Evolutionary conservation across 140 eudicot species (phyloP).

Genomic region (Ambrosia hybrid): DNA sequence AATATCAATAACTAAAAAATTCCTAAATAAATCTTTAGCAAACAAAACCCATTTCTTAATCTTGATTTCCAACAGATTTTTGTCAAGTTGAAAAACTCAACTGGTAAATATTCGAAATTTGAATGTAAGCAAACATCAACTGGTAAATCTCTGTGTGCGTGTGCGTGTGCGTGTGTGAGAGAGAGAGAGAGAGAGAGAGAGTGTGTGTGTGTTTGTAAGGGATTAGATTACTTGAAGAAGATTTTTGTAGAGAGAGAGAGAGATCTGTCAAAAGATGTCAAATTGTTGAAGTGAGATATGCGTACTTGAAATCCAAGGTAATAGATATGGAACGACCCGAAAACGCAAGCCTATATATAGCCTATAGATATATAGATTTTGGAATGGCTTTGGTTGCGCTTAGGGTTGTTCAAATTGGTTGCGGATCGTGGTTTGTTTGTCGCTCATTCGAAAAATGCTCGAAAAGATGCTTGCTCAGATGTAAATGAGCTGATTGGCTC

Average conservation of each 20-base stretch:
- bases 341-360: slow-evolving; percentile 16
- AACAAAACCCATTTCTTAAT: background rate
- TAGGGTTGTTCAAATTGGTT: no score
- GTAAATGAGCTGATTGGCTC: no score
- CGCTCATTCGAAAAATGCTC: no score
- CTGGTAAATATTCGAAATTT: slow-evolving; percentile 8
- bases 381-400: background rate
- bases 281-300: slow-evolving; percentile 7
- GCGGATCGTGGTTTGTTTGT: no score
- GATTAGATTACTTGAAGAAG: slow-evolving; percentile 23
- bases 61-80: background rate
- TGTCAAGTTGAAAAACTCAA: slow-evolving; percentile 29
- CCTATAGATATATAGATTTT: background rate
- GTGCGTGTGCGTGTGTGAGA: no score
- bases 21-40: no score
- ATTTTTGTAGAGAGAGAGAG: slow-evolving; percentile 10
- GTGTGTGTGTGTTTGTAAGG: background rate
- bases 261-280: slow-evolving; percentile 17
- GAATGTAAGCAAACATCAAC: slow-evolving; percentile 16
- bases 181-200: no score
- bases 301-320: slow-evolving; percentile 25
- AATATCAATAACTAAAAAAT: background rate
- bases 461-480: no score
- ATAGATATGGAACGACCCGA: slow-evolving; percentile 30
- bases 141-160: no score